Evolutionary conservation across 768 basidiomycete species (phyloP), one percentile per base, ranked within the genome.

Genomic region (Lanmaoa pseudosensibilis): DNA sequence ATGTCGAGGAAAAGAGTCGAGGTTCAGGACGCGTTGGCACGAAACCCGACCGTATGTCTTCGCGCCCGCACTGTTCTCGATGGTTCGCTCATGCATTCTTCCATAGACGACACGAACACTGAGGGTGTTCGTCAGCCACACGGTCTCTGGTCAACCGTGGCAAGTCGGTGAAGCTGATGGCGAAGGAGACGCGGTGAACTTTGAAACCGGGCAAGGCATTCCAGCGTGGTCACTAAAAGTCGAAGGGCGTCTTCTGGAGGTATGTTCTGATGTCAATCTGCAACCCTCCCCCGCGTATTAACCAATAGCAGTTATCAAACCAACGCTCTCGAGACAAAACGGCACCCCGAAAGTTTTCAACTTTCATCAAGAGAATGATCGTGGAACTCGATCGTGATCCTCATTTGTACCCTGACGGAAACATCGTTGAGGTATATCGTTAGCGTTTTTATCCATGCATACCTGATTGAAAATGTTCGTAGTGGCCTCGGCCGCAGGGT

Each of bases 371-470:
- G 68, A 79, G 85, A 30, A 85, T 95, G 81, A 77, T 92, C 6
- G 80, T 97, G 15, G 95, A 98, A 63, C 75, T 96, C 34, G 94
- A 96, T 63, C 83, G 92, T 18, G 93, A 96, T 69, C 82, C 90
- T 5, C 76, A 81, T 5, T 70, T 90, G 44, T 94, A 90, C 67
- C 82, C 90, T 1, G 92, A 96, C 48, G 84, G 87, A 21, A 96
- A 95, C 64, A 86, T 94, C 16, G 85, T 96, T 36, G 94, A 97
- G 83, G 95, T 94, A 59, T 47, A 64, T 21, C 44, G 5, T 32
- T 23, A 19, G 27, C 38, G 6, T 54, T 34, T 27, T 39, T 40
- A 52, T 30, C 8, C 32, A 6, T 39, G 27, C 13, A 3, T 49
- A 37, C 4, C 23, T 53, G 21, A 32, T n/a, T 27, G 46, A 48